A percentile compares a stretch with the other conserved stretches of the same genome.
Conservation (phyloP, 306 rosid genomes). For the Delonix regia region DNA sequence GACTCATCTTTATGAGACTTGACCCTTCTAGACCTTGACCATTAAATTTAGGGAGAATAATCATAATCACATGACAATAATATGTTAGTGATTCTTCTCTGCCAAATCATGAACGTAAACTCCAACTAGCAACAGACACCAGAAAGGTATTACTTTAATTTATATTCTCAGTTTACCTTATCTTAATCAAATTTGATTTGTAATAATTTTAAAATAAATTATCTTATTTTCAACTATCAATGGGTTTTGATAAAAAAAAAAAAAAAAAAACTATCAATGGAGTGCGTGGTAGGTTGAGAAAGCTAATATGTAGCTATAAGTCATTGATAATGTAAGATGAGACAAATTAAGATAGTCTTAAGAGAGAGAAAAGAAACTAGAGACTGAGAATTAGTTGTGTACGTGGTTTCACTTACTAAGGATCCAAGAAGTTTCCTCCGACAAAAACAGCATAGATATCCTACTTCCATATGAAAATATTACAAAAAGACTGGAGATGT, state of each 20-base stretch:
- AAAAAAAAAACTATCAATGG: background rate
- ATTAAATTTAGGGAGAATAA: conserved; percentile 11
- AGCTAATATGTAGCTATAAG: background rate
- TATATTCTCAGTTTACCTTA: background rate
- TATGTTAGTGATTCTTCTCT: background rate
- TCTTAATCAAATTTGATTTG: background rate
- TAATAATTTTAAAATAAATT: background rate
- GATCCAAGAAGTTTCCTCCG: conserved; percentile 31
- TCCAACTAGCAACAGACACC: too few relatives aligned
- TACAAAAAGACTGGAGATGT: background rate
- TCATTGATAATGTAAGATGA: conserved; percentile 10
- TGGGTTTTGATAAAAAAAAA: too few relatives aligned
- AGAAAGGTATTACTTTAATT: background rate
- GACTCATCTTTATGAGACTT: conserved; percentile 29
- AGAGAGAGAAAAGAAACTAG: background rate
- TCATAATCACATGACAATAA: conserved; percentile 36
- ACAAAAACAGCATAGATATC: background rate
- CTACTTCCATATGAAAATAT: background rate
- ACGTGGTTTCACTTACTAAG: background rate
- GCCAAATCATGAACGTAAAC: background rate
- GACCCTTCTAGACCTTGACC: conserved; percentile 39
- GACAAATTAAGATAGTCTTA: background rate
- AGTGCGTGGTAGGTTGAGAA: background rate
- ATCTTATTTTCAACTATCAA: background rate
- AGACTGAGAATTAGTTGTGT: background rate